These are phyloP conservation scores for Globisporangium irregulare DNA, from an alignment of 352 stramenopile genomes.

Conservation along the genomic window DNA sequence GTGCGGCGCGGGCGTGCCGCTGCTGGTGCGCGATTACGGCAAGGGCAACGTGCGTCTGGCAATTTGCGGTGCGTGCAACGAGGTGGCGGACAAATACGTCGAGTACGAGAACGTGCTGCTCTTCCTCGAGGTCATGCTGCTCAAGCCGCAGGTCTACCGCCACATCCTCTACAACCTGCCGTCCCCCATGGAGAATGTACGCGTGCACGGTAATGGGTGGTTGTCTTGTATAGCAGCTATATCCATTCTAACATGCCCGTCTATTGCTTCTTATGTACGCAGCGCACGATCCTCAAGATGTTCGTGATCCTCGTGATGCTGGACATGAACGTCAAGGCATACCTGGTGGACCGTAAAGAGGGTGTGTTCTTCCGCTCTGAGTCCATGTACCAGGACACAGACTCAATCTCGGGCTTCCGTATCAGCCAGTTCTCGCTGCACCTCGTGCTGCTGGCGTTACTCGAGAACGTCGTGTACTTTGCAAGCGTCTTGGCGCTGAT, in stretches of 20 bases:
- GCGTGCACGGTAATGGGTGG: background rate
- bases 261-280: background rate
- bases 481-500: conserved; percentile 43
- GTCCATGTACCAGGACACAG: conserved; percentile 53
- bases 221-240: background rate
- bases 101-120: conserved; percentile 85
- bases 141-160: conserved; percentile 83
- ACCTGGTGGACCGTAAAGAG: conserved; percentile 63
- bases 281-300: conserved; percentile 67
- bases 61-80: conserved; percentile 68
- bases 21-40: conserved; percentile 80
- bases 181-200: conserved; percentile 33
- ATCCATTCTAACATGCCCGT: background rate
- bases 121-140: conserved; percentile 83
- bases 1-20: conserved; percentile 57
- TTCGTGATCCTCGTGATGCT: conserved; percentile 80
- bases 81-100: conserved; percentile 84
- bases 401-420: conserved; percentile 44
- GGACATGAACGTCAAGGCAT: conserved; percentile 86
- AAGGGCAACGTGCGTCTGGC: conserved; percentile 81
- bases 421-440: conserved; percentile 80
- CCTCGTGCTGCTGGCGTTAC: conserved; percentile 62
- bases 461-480: conserved; percentile 73
- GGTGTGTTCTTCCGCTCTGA: conserved; percentile 56
- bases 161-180: conserved; percentile 82